Base-by-base conservation (phyloP, 192 early-diverging fungal genomes). In the Spinellus fusiger region DNA sequence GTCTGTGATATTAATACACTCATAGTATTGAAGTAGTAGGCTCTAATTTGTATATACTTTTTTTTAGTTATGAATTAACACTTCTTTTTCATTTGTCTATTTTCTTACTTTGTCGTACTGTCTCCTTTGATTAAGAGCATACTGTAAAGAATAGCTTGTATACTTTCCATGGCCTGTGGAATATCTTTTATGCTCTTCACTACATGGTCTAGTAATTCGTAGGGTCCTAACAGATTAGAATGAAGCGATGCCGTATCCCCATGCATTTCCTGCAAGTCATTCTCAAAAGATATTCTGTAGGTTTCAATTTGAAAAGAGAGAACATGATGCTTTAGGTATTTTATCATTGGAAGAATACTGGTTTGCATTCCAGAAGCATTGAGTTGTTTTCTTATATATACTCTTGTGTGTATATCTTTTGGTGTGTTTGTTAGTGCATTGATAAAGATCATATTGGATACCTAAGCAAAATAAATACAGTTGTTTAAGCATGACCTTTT, bases 361-460 rank as follows among this genome's bases (percentile, higher is more conserved):
- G 63, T 47, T 28, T 79, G 71, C 52, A 89, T 69, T 2, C 89
- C 89, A 38, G 80, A 78, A 2, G 83, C 82, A 7, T 86, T 80
- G 35, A 91, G 60, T 66, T 87, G 84, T 58, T 83, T 87, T 55
- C 89, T 75, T 49, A 87, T 74, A 59, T 89, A 83, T 38, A 87
- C 79, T 49, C 87, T 80, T 62, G 83, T 69, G n/a, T 86, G 83
- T 31, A 88, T 78, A 53, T 91, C 87, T 53, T 86, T 80, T 6
- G 83, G 81, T 12, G 87, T 83, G 35, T 82, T 83, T 3, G 89
- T 76, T 0, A 91, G 62, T 8, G 86, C 80, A 56, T 91, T 91
- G 63, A 89, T 74, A 25, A 91, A 74, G 22, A 91, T 82, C 77
- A 91, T 77, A 66, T 84, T 86, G n/a, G 86, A 84, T n/a, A 91